Conservation (phyloP, 371 early-diverging fungal genomes). For the Massospora cicadina region DNA sequence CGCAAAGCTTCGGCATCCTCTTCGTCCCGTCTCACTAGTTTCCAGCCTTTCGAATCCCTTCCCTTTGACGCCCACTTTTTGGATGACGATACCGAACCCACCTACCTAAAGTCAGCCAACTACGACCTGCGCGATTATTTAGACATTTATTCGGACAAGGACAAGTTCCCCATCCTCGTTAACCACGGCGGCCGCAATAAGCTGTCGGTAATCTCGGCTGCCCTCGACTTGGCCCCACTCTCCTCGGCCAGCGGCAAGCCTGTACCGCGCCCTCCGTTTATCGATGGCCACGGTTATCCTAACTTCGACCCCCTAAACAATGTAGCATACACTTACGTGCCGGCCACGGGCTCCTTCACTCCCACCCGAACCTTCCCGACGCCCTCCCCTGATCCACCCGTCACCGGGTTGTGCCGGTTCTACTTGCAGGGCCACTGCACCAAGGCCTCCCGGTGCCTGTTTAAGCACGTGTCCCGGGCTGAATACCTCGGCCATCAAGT, state of each 20-base stretch:
- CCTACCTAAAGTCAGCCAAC: not conserved
- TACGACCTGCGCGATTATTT: not conserved
- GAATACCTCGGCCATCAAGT: not conserved
- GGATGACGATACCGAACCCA: not conserved
- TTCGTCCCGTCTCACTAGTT: not conserved
- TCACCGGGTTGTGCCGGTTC: constrained; percentile 23
- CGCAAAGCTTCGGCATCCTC: constrained; percentile 3
- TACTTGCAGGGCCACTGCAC: constrained; percentile 39
- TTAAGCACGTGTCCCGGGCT: not conserved
- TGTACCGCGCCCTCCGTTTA: not conserved
- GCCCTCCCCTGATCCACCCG: constrained; percentile 9
- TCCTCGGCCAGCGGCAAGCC: not conserved
- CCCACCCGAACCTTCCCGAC: not conserved
- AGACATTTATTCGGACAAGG: not conserved
- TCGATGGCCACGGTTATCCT: not conserved
- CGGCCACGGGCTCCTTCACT: not conserved
- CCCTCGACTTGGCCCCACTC: not conserved
- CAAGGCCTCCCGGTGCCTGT: constrained; percentile 32
- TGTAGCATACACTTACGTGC: not conserved
- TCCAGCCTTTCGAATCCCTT: not conserved
- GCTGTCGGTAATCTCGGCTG: not conserved
- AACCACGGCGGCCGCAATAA: not conserved
- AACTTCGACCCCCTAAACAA: not conserved
- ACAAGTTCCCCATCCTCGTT: not conserved
- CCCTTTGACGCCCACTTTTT: constrained; percentile 5